Evolutionary conservation across 164 flowering plant genomes (phyloP), one percentile per base, ranked within the genome.

Genomic region (Saururus chinensis): DNA sequence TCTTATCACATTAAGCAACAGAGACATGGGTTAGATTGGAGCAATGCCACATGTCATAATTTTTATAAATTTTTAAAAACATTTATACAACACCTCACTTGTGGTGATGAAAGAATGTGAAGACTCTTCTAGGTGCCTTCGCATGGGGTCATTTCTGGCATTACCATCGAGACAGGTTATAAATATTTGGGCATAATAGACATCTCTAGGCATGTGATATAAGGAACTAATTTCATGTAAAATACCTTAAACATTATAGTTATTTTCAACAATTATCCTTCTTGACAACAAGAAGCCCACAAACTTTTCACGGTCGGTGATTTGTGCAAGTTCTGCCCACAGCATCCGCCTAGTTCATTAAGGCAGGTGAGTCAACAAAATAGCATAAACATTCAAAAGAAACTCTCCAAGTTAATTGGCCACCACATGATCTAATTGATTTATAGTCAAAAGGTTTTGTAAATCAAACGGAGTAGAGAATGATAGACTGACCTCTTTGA

Each of bases 241-340:
- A 30, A 30, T 6, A 17, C 49, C 17, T 45, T 12, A 17, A 45
- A 17, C 1, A 17, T 10, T 17, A 45, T 41, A 8, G 14, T 45
- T 45, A 9, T 7, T 17, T 12, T 30, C 4, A 12, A 45, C 49
- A 45, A 55, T 37, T 14, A 40, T 62, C n/a, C 53, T 62, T 62
- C 49, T 62, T 19, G 65, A 62, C 30, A 51, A 24, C 57, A 62
- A 62, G 56, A 62, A 37, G 24, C 26, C 14, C 22, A 53, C 21
- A 37, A 53, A 53, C 30, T 53, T 53, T n/a, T 53, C 65, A 35
- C 51, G 65, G n/a, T 62, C 65, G 3, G 57, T 62, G 49, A 62
- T 45, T 62, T 21, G n/a, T 53, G 14, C 20, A 21, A 62, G 65
- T 20, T 62, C 65, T 20, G 30, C 25, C 65, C 65, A 62, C 37